Conservation (phyloP, 345 rosid genomes). For the Pelargonium nanum region DNA sequence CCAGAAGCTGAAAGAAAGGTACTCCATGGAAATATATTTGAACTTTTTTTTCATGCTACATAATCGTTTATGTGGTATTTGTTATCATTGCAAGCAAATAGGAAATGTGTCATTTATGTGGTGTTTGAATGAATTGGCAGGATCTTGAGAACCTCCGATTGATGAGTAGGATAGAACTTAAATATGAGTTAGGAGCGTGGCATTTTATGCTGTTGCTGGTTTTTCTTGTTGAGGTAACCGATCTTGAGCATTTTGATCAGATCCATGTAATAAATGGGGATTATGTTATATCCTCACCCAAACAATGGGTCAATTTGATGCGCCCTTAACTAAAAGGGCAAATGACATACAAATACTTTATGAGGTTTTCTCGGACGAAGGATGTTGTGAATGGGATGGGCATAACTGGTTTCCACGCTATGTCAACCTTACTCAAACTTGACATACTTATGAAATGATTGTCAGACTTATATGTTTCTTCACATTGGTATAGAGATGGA, state of each 20-base stretch:
- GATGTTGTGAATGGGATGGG: neutral
- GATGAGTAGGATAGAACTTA: slow-evolving; percentile 16
- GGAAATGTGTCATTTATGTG: neutral
- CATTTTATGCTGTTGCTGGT: slow-evolving; percentile 12
- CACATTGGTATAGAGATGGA: too few relatives aligned
- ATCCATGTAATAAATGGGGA: slow-evolving; percentile 9
- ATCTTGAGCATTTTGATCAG: slow-evolving; percentile 9
- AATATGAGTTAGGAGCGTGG: slow-evolving; percentile 11
- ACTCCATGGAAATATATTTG: neutral
- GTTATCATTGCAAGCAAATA: neutral
- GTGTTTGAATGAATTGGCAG: neutral
- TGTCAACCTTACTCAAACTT: too few relatives aligned
- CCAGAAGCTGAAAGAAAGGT: slow-evolving; percentile 92
- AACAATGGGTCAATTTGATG: neutral
- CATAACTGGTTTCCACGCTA: neutral
- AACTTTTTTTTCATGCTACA: neutral
- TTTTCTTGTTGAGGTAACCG: slow-evolving; percentile 18
- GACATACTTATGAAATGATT: too few relatives aligned
- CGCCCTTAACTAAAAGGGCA: neutral
- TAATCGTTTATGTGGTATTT: neutral
- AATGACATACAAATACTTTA: neutral
- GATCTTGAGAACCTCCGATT: neutral
- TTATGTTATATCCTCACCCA: neutral
- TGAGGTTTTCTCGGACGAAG: neutral
- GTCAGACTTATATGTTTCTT: too few relatives aligned